These are phyloP conservation scores for Xylaria digitata DNA, from an alignment of 2,329 filamentous ascomycete species.

Conservation along the genomic window DNA sequence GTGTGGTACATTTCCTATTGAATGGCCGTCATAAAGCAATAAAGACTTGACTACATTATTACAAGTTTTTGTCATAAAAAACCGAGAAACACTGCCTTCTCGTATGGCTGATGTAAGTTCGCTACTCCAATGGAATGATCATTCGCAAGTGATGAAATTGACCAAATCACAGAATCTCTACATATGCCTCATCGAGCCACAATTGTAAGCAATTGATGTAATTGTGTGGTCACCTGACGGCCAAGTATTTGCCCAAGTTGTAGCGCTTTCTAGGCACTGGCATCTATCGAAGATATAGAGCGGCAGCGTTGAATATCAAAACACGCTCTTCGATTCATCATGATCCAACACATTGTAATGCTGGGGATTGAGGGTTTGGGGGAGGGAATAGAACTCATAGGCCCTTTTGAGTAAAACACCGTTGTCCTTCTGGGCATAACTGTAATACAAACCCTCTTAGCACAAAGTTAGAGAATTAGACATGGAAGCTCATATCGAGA, in stretches of 20 bases:
- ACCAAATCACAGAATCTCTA: not conserved
- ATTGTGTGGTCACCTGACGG: not conserved
- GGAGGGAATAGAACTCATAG: too few relatives aligned
- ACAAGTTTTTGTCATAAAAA: not conserved
- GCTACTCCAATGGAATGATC: not conserved
- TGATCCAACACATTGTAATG: too few relatives aligned
- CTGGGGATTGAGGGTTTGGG: too few relatives aligned
- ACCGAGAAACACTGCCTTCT: not conserved
- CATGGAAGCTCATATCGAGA: too few relatives aligned
- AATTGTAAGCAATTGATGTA: not conserved
- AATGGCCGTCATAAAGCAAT: not conserved
- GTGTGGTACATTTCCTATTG: not conserved
- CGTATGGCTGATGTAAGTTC: not conserved
- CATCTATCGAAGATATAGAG: not conserved
- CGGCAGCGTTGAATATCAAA: not conserved
- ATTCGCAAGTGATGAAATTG: not conserved
- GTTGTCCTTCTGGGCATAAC: too few relatives aligned
- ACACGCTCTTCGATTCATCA: too few relatives aligned
- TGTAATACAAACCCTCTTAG: too few relatives aligned
- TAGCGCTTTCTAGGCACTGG: too few relatives aligned
- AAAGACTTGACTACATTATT: not conserved
- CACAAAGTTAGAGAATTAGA: too few relatives aligned
- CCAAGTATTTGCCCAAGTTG: too few relatives aligned
- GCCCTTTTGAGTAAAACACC: too few relatives aligned
- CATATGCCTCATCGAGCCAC: not conserved